Evolutionary conservation across 352 stramenopile species (phyloP), one percentile per base, ranked within the genome.

Genomic region (Pythium aquatile): DNA sequence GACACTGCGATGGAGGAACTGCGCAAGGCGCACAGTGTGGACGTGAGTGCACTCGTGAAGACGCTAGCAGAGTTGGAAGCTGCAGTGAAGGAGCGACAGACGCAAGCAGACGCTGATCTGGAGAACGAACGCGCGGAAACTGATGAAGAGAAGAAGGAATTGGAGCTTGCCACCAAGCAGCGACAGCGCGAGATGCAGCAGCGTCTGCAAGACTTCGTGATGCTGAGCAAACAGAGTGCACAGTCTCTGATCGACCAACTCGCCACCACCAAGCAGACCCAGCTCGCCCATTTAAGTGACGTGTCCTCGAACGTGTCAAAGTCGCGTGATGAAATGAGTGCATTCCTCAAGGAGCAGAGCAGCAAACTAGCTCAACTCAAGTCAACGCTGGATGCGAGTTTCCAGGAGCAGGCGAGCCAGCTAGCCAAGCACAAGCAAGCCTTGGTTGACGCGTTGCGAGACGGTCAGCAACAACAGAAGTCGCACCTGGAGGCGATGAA

Each of bases 1-100:
- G 64, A 71, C 3, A 71, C 49, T 17, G 69, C 76, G 28, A 65
- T 93, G 37, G 64, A 76, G 14, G 72, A 87, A 46, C 47, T 93
- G 16, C 69, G 87, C 26, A 66, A 67, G 11, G 48, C 58, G 20
- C 80, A 93, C 58, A 74, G 69, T 13, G 63, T 62, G 6, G 73
- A 88, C n/a, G 51, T 70, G 17, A 55, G 24, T 30, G 44, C 26
- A 28, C 35, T 75, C 8, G 14, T 66, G 29, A 63, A 61, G 32
- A 65, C 24, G 11, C 44, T 90, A 24, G 42, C 73, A 28, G 58
- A 76, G 6, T 55, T 93, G 35, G 47, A 69, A 35, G 30, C 55
- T 4, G 55, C 54, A 29, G 58, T 71, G 2, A 30, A 48, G 11
- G 51, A 72, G 37, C 56, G 46, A 7, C 63, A 70, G 16, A 29